These are phyloP conservation scores for Tetramitus jugosus DNA, from an alignment of 208 protist genomes.

Conservation along the genomic window DNA sequence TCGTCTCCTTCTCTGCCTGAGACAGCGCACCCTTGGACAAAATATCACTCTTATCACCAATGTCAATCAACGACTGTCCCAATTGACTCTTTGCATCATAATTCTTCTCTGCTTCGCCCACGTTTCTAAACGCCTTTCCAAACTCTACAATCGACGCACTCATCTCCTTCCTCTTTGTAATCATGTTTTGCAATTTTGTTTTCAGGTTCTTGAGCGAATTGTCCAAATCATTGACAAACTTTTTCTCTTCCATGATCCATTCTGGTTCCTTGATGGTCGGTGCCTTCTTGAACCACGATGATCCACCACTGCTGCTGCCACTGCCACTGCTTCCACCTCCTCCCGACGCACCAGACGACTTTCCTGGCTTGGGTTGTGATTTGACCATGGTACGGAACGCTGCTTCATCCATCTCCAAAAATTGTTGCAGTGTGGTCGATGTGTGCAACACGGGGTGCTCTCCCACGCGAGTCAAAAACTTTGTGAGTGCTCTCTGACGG, in stretches of 20 bases:
- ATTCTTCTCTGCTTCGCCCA: slow-evolving; percentile 52
- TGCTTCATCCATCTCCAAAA: slow-evolving; percentile 56
- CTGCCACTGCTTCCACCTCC: neutral
- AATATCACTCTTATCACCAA: slow-evolving; percentile 53
- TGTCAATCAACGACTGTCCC: slow-evolving; percentile 44
- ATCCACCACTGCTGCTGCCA: too few relatives aligned
- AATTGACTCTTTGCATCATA: slow-evolving; percentile 35
- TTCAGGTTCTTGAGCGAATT: slow-evolving; percentile 39
- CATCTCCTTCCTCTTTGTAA: slow-evolving; percentile 42
- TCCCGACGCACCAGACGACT: neutral
- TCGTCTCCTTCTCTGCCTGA: slow-evolving; percentile 55
- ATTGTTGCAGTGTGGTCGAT: slow-evolving; percentile 53
- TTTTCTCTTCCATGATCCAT: slow-evolving; percentile 38
- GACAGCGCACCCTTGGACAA: slow-evolving; percentile 49
- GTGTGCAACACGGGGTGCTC: slow-evolving; percentile 55
- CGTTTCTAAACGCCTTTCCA: slow-evolving; percentile 43
- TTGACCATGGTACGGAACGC: slow-evolving; percentile 34
- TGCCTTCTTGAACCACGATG: slow-evolving; percentile 30
- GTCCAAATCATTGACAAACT: slow-evolving; percentile 48
- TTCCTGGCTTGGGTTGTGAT: slow-evolving; percentile 31
- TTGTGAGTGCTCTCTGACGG: slow-evolving; percentile 56
- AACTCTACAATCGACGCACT: slow-evolving; percentile 45
- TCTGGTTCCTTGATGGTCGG: slow-evolving; percentile 4
- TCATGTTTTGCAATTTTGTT: slow-evolving; percentile 43
- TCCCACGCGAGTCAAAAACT: slow-evolving; percentile 62